Evolutionary conservation across 2,329 filamentous ascomycete genomes (phyloP).

Genomic region (Hymenotorrendiella dingleyae): DNA sequence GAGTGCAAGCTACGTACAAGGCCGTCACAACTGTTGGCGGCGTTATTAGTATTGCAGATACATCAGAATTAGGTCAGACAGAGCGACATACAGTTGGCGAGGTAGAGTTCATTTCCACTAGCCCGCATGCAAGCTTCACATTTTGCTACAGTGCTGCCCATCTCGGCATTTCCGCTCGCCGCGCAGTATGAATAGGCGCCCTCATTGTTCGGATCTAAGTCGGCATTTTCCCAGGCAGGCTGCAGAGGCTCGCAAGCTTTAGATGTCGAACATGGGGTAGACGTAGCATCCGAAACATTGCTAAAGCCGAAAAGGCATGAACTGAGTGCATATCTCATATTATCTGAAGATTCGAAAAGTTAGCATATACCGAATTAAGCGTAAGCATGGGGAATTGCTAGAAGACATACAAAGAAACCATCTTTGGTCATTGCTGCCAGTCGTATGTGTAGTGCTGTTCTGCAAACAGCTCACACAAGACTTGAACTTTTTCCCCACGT

Average conservation of each 20-base stretch:
- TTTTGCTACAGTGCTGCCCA: conserved; percentile 2
- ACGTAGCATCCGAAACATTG: conserved; percentile 19
- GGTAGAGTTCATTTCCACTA: conserved; percentile 9
- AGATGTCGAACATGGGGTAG: conserved; percentile 22
- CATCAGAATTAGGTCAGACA: neutral
- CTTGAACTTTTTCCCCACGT: conserved; percentile 23
- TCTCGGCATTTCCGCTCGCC: conserved; percentile 17
- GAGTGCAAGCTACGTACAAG: conserved; percentile 24
- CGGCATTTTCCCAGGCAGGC: conserved; percentile 20
- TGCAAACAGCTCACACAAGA: conserved; percentile 27
- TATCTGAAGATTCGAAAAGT: conserved; percentile 19
- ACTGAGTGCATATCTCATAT: conserved; percentile 26
- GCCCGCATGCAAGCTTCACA: conserved; percentile 15
- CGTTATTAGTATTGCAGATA: conserved; percentile 1
- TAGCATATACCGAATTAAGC: neutral
- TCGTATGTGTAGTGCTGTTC: conserved; percentile 21
- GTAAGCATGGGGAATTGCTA: no score
- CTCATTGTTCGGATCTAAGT: conserved; percentile 15
- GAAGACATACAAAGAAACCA: conserved; percentile 27
- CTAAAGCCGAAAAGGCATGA: conserved; percentile 24
- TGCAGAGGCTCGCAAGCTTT: conserved; percentile 22
- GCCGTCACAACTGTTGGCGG: conserved; percentile 21
- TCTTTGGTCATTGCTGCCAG: conserved; percentile 23
- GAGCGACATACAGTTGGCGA: conserved; percentile 17
- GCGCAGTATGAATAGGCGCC: conserved; percentile 26